Base-by-base conservation (phyloP, 495 filamentous ascomycete species). In the Lasiosphaeria ovina region DNA sequence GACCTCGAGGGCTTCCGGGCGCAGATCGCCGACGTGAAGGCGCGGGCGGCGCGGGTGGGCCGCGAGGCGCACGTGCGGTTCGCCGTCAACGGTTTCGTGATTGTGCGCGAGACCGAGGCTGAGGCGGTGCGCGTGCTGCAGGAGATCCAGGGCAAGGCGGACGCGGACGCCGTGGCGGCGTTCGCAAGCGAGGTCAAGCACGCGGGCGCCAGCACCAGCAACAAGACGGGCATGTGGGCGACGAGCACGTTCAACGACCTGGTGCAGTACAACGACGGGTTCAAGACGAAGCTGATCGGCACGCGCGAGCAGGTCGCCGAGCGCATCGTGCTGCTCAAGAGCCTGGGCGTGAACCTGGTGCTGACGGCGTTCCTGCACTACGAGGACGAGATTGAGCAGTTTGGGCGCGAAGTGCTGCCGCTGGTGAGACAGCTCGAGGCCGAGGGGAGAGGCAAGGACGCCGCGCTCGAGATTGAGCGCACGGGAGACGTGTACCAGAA, bases 231-330 rank as follows among this genome's bases (percentile, higher is more conserved):
- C 44, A 81, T 80, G 78, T 79, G 77, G 77, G 75, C 76, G 48
- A 68, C 76, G 49, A 72, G 65, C 57, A 78, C 75, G 35, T 74
- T 80, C 54, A 74, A 81, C 40, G 77, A 81, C 58, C 67, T 80
- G 14, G 74, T 80, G 17, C 77, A 80, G 63, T 81, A 80, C 60
- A 81, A 80, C 58, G 77, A 80, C 58, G 77, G 79, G 33, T 81
- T 81, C 74, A 79, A 78, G 66, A 79, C 77, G 14, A 79, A 78
- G 63, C 63, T 80, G n/a, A 77, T 79, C 40, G 77, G 78, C 4
- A 81, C 77, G 35, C 73, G 74, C 62, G 70, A 77, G 61, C 79
- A 80, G 59, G 76, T 80, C 54, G 77, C 73, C 12, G 78, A 80
- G 59, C 65, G 78, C 3, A 79, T 79, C 16, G 59, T 77, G 49